Base-by-base conservation (phyloP, 306 rosid species). In the Canavalia ensiformis region DNA sequence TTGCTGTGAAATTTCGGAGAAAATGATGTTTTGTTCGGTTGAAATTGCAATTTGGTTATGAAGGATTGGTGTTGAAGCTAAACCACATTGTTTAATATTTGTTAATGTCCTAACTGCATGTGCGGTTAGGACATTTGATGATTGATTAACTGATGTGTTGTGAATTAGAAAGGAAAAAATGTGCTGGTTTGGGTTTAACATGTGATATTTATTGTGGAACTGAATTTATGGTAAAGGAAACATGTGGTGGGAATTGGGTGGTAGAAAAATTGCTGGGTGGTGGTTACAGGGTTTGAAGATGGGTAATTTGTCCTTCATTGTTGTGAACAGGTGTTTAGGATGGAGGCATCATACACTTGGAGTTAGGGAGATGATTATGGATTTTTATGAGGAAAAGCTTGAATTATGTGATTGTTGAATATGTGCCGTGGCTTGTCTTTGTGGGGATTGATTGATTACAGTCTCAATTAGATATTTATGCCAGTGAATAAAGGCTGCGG, bases 401-500 rank as follows among this genome's bases (percentile, higher is more conserved):
- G 12, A 59, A 47, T 74, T 39, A 1, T 33, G 78, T 42, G 41
- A 29, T 55, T 62, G 18, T 52, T 60, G 8, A 58, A 34, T 65
- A 11, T 8, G 25, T 46, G n/a, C 3, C 59, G 1, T 46, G n/a
- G 74, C 33, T 72, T 72, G 35, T 57, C 18, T 69, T 74, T 31
- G 12, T 39, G 37, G 77, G 66, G 2, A 18, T 18, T 18, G 50
- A 56, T 55, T 72, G 54, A 28, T 79, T 74, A 8, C 44, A 0
- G 47, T 18, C 34, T 80, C 64, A 33, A 13, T 49, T 65, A 56
- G 73, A 35, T 42, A 59, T 29, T 51, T 84, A 54, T 37, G 73
- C 55, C 5, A 3, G 42, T 28, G 39, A 68, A 59, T 10, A 8
- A 11, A 58, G 35, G 44, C 7, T 18, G 5, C 7, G 42, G 5